phyloP scores from a whole-genome alignment of 1,139 yeast genomes.

The Diutina neorugosa region DNA sequence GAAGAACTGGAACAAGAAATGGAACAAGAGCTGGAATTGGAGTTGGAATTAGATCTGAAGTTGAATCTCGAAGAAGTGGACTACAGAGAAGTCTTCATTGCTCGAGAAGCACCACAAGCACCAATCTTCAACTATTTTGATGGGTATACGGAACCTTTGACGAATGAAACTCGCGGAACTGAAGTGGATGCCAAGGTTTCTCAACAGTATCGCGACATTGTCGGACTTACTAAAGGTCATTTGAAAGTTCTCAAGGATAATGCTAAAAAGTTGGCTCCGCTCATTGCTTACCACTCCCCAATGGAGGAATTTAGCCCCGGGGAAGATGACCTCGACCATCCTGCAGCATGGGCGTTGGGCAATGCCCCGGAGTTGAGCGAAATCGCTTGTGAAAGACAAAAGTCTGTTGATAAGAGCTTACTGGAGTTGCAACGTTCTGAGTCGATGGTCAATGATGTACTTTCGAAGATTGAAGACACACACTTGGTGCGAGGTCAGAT shows the following conservation, averaged over 20 bases:
- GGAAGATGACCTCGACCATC: background rate
- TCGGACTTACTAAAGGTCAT: background rate
- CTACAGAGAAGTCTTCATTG: background rate
- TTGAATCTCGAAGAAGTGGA: background rate
- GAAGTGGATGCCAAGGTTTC: background rate
- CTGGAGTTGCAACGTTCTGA: background rate
- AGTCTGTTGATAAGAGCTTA: background rate
- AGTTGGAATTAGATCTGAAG: background rate
- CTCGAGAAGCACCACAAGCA: background rate
- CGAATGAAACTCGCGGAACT: background rate
- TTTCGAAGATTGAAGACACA: background rate
- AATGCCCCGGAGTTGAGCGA: background rate
- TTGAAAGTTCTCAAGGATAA: background rate
- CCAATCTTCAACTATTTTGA: background rate
- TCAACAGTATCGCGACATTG: background rate
- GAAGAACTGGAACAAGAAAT: background rate
- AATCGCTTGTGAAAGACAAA: background rate
- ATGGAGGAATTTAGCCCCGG: background rate
- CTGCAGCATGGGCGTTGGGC: background rate
- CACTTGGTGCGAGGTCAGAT: background rate
- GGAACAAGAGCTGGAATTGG: background rate
- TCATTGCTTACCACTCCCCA: background rate
- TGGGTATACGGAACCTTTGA: background rate
- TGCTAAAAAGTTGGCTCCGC: background rate
- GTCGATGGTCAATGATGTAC: background rate